phyloP scores from a whole-genome alignment of 2,329 filamentous ascomycete genomes.

The Didymellaceae sp. region DNA sequence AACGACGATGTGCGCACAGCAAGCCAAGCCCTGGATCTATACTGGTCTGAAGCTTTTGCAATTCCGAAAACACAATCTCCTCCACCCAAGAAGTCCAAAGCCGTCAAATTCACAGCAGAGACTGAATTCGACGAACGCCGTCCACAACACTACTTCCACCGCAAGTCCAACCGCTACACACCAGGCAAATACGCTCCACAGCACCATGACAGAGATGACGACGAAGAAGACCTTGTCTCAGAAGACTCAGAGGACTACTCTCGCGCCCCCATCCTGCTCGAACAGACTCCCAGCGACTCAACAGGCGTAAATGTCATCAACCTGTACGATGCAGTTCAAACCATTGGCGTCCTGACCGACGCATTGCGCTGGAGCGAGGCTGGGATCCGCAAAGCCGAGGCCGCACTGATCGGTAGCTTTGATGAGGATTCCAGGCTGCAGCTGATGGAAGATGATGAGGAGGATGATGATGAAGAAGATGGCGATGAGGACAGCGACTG shows the following conservation, averaged over 20 bases:
- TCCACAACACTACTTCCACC: slow-evolving; percentile 33
- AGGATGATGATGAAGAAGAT: slow-evolving; percentile 12
- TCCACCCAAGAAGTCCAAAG: slow-evolving; percentile 14
- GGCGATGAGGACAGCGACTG: slow-evolving; percentile 29
- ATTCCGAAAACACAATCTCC: slow-evolving; percentile 1
- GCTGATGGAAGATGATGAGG: slow-evolving; percentile 7
- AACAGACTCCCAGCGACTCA: not conserved
- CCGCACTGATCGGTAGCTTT: slow-evolving; percentile 12
- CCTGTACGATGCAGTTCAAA: slow-evolving; percentile 5
- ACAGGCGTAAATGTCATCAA: not conserved
- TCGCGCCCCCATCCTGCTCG: slow-evolving; percentile 11
- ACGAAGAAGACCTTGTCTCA: slow-evolving; percentile 19
- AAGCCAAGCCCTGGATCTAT: slow-evolving; percentile 31
- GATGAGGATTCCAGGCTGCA: slow-evolving; percentile 1
- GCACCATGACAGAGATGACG: slow-evolving; percentile 6
- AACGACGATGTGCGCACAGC: slow-evolving; percentile 31
- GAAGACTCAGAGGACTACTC: slow-evolving; percentile 33
- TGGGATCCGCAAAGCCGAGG: slow-evolving; percentile 4
- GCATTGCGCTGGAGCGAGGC: slow-evolving; percentile 9
- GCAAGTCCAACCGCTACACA: slow-evolving; percentile 38
- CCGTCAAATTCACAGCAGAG: slow-evolving; percentile 28
- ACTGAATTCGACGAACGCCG: slow-evolving; percentile 33
- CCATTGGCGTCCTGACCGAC: slow-evolving; percentile 9
- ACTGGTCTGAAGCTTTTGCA: slow-evolving; percentile 31
- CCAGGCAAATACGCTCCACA: slow-evolving; percentile 32